Base-by-base conservation (phyloP, 257 asterid genomes). In the Plectranthus barbatus region DNA sequence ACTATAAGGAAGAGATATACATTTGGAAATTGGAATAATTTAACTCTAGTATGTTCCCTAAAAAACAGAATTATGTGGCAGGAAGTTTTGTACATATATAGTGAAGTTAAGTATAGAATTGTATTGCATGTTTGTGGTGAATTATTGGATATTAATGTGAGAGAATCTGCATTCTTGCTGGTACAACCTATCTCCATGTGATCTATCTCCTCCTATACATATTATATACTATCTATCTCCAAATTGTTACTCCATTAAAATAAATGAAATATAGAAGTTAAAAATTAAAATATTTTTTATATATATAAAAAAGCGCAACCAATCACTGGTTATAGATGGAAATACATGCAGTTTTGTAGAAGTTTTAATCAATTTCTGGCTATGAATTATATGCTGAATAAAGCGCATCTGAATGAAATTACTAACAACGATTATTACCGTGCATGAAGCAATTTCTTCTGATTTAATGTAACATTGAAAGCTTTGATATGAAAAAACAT, bases 151-250 rank as follows among this genome's bases (percentile, higher is more conserved):
- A 17, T 24, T 20, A 10, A 26, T 60, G 67, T 21, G 13, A 5
- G 17, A 61, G 56, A 61, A 61, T 61, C 67, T 44, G 44, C 17
- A 60, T 26, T 60, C 67, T 60, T 60, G 29, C 31, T 61, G 46
- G 10, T 26, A 61, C 67, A 45, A 45, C 19, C 67, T 9, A 44
- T 14, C 44, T 26, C 29, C 67, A 61, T 47, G 67, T 61, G 67
- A 61, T 56, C 62, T 15, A 12, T n/a, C n/a, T n/a, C 23, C 29
- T 42, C 4, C 1, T 7, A 31, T 4, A 31, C 6, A 31, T 31
- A 6, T n/a, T 6, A 31, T 31, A 31, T 31, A 31, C 5, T 36
- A 31, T 9, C 12, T 33, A 33, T 31, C 60, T 31, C 17, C 46
- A 34, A 34, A 18, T 4, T 31, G 23, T 50, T 18, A 5, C 19